Evolutionary conservation across 2,329 filamentous ascomycete genomes (phyloP).

Genomic region (Leptographium flavum): DNA sequence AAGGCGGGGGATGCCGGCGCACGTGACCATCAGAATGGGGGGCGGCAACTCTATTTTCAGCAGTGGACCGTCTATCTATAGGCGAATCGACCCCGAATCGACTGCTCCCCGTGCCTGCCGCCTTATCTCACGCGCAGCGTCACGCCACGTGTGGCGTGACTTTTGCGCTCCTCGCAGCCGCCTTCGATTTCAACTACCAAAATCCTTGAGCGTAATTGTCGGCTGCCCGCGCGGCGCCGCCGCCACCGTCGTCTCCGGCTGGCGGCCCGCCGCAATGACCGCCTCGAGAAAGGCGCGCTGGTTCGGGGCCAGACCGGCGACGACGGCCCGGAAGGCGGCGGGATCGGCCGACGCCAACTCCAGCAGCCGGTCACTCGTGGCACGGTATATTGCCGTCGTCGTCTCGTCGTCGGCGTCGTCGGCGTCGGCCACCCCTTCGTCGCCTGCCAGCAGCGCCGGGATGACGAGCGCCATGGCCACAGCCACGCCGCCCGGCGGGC

Average conservation of each 20-base stretch:
- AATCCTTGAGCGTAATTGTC: conserved; percentile 84
- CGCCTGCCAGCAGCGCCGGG: conserved; percentile 54
- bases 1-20: no score
- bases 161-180: no score
- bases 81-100: no score
- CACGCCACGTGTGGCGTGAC: no score
- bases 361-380: conserved; percentile 63
- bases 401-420: conserved; percentile 16
- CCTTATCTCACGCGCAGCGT: no score
- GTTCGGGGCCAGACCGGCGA: conserved; percentile 53
- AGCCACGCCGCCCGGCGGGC: not conserved
- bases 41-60: no score
- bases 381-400: conserved; percentile 42
- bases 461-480: conserved; percentile 62
- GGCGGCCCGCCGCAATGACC: conserved; percentile 53
- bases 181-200: no score
- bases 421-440: conserved; percentile 26
- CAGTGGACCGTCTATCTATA: no score
- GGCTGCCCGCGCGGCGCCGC: conserved; percentile 41
- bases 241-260: conserved; percentile 16
- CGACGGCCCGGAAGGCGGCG: conserved; percentile 56
- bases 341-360: conserved; percentile 71
- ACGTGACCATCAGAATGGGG: no score
- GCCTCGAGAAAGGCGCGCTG: conserved; percentile 70
- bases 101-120: no score